Evolutionary conservation across 257 asterid genomes (phyloP), one percentile per base, ranked within the genome.

Genomic region (Nicotiana benthamiana): DNA sequence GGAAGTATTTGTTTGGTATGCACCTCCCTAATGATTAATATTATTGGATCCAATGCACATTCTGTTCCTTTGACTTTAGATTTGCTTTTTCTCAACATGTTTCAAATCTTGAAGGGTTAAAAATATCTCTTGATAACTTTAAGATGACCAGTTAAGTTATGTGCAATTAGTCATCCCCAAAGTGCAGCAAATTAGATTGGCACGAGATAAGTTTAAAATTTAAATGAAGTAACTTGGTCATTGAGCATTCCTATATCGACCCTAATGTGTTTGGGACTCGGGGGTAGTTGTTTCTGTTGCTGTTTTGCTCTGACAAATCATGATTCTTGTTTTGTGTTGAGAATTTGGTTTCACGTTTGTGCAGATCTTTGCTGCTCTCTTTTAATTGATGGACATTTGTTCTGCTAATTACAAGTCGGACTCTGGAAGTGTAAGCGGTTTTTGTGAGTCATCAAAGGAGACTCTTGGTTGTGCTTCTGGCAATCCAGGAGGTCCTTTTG

Each of bases 351-450:
- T 20, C 36, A 72, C 15, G 9, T 72, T 72, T 72, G 60, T 48
- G 78, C 66, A 46, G 79, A 68, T 76, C 79, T 84, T 76, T 62
- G 80, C 85, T 79, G 89, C 80, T 85, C 78, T 81, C 61, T 64
- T 81, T 77, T 65, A 77, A 85, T 90, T 86, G 89, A 89, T 92
- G 93, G 97, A 89, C 87, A 87, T 85, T 51, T 86, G 83, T 78
- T 81, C 84, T 83, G 83, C 90, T 80, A 26, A 20, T 83, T 79
- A 74, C 72, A 83, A 86, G 83, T 70, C 91, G 52, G 82, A 85
- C 85, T 72, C 81, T 85, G 86, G 83, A 82, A 91, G 89, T 84
- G 16, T 84, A 67, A 86, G 89, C 83, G 76, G 84, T 75, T 66
- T 74, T 52, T 40, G 82, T 79, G 89, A 86, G 80, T 81, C 89